Conservation (phyloP, 2,329 filamentous ascomycete species). For the Neonectria magnoliae region DNA sequence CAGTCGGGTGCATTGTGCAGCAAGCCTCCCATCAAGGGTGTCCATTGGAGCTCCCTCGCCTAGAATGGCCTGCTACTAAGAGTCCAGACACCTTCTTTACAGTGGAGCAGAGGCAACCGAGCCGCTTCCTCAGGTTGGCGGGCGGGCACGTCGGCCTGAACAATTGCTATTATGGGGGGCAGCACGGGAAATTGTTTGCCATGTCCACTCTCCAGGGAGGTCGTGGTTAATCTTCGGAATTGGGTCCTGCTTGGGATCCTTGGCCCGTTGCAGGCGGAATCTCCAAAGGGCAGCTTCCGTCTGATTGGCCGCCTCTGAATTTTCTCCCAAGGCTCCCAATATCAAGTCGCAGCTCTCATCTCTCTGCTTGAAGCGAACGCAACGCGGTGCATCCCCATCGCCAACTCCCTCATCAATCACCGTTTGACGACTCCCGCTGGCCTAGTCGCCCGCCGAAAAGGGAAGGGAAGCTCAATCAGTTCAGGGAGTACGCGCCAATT, state of each 20-base stretch:
- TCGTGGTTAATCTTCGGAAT: constrained; percentile 37
- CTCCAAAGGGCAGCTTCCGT: neutral
- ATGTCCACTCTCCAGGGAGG: neutral
- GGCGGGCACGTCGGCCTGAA: neutral
- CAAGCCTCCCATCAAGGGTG: neutral
- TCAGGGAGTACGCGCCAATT: constrained; percentile 10
- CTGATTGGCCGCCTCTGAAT: constrained; percentile 17
- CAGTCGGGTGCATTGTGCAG: constrained; percentile 8
- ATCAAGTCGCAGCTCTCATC: constrained; percentile 15
- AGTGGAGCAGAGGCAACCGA: neutral
- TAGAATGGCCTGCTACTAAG: neutral
- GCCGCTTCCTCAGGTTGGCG: neutral
- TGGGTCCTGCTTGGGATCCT: neutral
- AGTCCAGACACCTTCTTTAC: neutral
- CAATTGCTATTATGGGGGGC: neutral
- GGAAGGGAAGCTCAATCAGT: constrained; percentile 7
- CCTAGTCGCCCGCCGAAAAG: constrained; percentile 7
- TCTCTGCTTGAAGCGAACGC: constrained; percentile 23
- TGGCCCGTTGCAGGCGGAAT: constrained; percentile 3
- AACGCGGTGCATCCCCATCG: constrained; percentile 17
- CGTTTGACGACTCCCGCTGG: constrained; percentile 6
- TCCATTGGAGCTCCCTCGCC: neutral
- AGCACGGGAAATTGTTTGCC: constrained; percentile 11
- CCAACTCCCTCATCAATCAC: constrained; percentile 7
- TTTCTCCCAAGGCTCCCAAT: constrained; percentile 15